Evolutionary conservation across 1,284 basidiomycete genomes (phyloP).

Genomic region (Ustilago crameri): DNA sequence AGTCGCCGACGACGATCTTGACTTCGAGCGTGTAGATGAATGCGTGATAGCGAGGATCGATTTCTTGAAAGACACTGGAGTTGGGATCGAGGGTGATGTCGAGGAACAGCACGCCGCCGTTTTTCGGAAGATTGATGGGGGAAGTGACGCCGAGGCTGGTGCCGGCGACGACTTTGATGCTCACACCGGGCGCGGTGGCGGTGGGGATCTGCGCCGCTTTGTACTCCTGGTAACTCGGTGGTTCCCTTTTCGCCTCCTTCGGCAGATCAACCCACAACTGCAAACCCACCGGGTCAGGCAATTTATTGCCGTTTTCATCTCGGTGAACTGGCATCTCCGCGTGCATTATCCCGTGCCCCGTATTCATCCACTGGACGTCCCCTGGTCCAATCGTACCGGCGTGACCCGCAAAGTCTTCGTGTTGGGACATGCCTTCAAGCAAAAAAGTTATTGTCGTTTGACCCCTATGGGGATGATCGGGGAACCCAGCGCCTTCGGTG

Average conservation of each 20-base stretch:
- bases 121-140: slow-evolving; percentile 80
- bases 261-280: slow-evolving; percentile 96
- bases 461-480: slow-evolving; percentile 79
- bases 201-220: slow-evolving; percentile 68
- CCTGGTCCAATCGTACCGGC: slow-evolving; percentile 77
- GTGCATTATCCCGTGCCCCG: slow-evolving; percentile 62
- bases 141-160: slow-evolving; percentile 85
- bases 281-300: slow-evolving; percentile 79
- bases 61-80: slow-evolving; percentile 80
- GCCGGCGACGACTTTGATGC: slow-evolving; percentile 86
- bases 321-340: slow-evolving; percentile 83
- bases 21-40: slow-evolving; percentile 68
- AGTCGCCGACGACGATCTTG: slow-evolving; percentile 72
- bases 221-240: slow-evolving; percentile 72
- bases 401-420: slow-evolving; percentile 94
- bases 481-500: slow-evolving; percentile 71
- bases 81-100: slow-evolving; percentile 79
- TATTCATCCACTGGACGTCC: slow-evolving; percentile 59
- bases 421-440: slow-evolving; percentile 81
- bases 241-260: slow-evolving; percentile 83
- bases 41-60: slow-evolving; percentile 74
- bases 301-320: slow-evolving; percentile 70
- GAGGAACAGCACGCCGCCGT: slow-evolving; percentile 91
- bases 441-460: slow-evolving; percentile 78
- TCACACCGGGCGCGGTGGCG: slow-evolving; percentile 72